These are phyloP conservation scores for Amanita exitialis DNA, from an alignment of 768 basidiomycete species.

Conservation along the genomic window DNA sequence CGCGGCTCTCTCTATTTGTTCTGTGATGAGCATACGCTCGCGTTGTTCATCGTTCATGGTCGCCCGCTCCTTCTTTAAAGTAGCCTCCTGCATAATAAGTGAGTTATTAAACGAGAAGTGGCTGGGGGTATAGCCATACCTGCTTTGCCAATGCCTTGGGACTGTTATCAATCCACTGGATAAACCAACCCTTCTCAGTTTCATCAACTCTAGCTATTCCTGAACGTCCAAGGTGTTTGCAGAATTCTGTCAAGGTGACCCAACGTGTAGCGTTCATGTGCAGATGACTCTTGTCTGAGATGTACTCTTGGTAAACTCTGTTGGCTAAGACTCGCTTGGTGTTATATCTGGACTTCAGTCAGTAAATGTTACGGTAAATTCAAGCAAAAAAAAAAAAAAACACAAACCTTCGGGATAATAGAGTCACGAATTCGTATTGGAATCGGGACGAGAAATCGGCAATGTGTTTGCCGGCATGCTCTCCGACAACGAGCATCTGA, in stretches of 20 bases:
- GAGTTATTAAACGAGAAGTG: slow-evolving; percentile 1
- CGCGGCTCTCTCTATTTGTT: slow-evolving; percentile 88
- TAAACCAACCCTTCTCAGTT: slow-evolving; percentile 97
- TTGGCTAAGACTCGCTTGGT: slow-evolving; percentile 95
- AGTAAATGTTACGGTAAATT: slow-evolving; percentile 3
- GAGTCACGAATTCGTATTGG: slow-evolving; percentile 83
- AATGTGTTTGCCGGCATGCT: slow-evolving; percentile 88
- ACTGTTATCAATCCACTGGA: slow-evolving; percentile 95
- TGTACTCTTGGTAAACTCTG: slow-evolving; percentile 96
- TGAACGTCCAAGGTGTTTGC: slow-evolving; percentile 76
- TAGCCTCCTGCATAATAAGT: slow-evolving; percentile 49
- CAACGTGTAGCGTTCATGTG: slow-evolving; percentile 99
- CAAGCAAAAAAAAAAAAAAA: slow-evolving; percentile 21
- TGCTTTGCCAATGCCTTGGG: slow-evolving; percentile 91
- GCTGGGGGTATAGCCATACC: slow-evolving; percentile 27
- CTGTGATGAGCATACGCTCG: slow-evolving; percentile 79
- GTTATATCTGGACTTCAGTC: slow-evolving; percentile 47
- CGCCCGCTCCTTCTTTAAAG: slow-evolving; percentile 83
- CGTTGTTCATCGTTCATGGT: slow-evolving; percentile 92
- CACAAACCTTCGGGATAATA: slow-evolving; percentile 76
- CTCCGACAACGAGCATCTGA: slow-evolving; percentile 96
- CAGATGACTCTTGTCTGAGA: slow-evolving; percentile 84
- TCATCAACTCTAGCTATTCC: slow-evolving; percentile 93
- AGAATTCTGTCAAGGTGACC: slow-evolving; percentile 96
- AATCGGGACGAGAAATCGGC: slow-evolving; percentile 82